These are phyloP conservation scores for Neonectria punicea DNA, from an alignment of 2,329 filamentous ascomycete genomes.

Conservation along the genomic window DNA sequence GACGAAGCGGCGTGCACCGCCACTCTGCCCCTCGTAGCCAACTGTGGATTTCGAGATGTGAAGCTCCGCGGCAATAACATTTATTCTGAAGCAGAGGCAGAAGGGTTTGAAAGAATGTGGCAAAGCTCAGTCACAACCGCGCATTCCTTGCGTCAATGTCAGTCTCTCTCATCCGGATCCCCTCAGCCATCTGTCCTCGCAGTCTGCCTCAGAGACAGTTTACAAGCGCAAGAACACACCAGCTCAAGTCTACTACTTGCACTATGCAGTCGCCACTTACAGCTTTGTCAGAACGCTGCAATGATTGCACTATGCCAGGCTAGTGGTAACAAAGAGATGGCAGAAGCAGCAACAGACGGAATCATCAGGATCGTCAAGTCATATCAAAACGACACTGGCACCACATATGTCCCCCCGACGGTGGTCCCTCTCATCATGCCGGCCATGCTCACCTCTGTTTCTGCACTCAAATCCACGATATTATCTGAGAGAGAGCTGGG, in stretches of 20 bases:
- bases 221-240: neutral
- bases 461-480: neutral
- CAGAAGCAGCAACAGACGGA: neutral
- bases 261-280: neutral
- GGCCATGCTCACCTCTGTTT: neutral
- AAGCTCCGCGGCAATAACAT: neutral
- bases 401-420: neutral
- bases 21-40: neutral
- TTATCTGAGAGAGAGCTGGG: neutral
- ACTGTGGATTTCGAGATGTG: neutral
- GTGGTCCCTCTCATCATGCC: neutral
- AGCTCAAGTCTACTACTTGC: neutral
- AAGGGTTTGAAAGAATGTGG: neutral
- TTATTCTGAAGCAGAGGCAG: neutral
- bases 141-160: neutral
- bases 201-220: neutral
- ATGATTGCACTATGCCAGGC: neutral
- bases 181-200: neutral
- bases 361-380: neutral
- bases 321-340: neutral
- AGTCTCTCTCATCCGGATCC: neutral
- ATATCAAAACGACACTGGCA: neutral
- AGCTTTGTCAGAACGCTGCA: neutral
- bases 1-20: neutral
- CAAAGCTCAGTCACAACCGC: neutral